Evolutionary conservation across 192 early-diverging fungal genomes (phyloP), one percentile per base, ranked within the genome.

Genomic region (Ambispora gerdemannii): DNA sequence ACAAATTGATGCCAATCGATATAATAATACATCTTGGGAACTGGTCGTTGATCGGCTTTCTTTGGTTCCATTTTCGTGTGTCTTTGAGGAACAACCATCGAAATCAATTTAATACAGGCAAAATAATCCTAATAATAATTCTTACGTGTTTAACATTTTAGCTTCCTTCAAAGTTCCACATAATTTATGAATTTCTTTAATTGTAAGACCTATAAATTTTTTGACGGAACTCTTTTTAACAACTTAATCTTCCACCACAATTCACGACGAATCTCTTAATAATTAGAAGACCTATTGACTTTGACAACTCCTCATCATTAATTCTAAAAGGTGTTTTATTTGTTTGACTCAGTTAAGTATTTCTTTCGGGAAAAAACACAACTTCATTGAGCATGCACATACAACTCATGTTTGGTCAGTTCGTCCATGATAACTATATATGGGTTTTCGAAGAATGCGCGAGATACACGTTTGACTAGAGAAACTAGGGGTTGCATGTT

Each of bases 1-100:
- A 97, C 91, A 78, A 95, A 93, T n/a, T 89, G 83, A 73, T 91
- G 92, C 80, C 95, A 95, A 79, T 97, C 95, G 13, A 97, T 82
- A 74, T 92, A 93, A 76, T 92, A 95, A 70, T 89, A 94, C 36
- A 83, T 83, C 69, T 85, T 85, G 15, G 85, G 83, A 17, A 84
- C 76, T 19, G 78, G 73, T 24, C 85, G 77, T 63, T 87, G 84
- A 64, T 84, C 83, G 25, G 81, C 83, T 56, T 80, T 85, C 62
- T 84, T 63, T 31, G 83, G 76, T 75, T 88, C 87, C 33, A 78
- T 74, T 36, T 77, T 79, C 24, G 79, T 82, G 32, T 74, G 72
- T 63, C 85, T 87, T 60, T 43, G 6, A 43, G 15, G 15, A 10
- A 28, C 27, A 19, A 47, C 25, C 3, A 33, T 47, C n/a, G 51